These are phyloP conservation scores for Gloeopeniophorella convolvens DNA, from an alignment of 768 basidiomycete species.

Conservation along the genomic window DNA sequence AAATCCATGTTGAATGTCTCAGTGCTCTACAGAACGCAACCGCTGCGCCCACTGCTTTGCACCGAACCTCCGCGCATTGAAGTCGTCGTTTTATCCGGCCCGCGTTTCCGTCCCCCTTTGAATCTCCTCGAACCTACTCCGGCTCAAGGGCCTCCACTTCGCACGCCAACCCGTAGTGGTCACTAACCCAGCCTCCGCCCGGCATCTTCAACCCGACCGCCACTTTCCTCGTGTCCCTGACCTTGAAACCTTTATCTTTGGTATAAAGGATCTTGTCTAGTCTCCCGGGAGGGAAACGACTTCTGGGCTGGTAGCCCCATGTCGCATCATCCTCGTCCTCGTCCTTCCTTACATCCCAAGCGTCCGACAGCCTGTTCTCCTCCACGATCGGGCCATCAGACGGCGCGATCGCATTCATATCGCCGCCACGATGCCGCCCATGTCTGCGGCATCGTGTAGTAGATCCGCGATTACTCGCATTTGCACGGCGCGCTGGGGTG, in stretches of 20 bases:
- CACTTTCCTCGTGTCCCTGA: slow-evolving; percentile 48
- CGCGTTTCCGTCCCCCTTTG: background rate
- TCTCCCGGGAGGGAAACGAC: slow-evolving; percentile 43
- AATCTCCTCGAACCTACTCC: background rate
- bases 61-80: too few relatives aligned
- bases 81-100: background rate
- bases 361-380: slow-evolving; percentile 48
- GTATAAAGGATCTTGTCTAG: slow-evolving; percentile 65
- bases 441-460: slow-evolving; percentile 39
- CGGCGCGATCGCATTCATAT: slow-evolving; percentile 61
- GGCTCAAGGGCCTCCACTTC: slow-evolving; percentile 28
- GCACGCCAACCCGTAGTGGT: slow-evolving; percentile 58
- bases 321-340: slow-evolving; percentile 46
- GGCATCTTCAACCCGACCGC: slow-evolving; percentile 47
- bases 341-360: slow-evolving; percentile 42
- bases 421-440: slow-evolving; percentile 61
- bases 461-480: slow-evolving; percentile 44
- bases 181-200: slow-evolving; percentile 49
- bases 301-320: slow-evolving; percentile 61
- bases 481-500: slow-evolving; percentile 38
- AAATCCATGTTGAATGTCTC: too few relatives aligned
- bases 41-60: too few relatives aligned
- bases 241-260: slow-evolving; percentile 39
- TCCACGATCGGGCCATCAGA: slow-evolving; percentile 39
- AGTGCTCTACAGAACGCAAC: too few relatives aligned